Base-by-base conservation (phyloP, 2,329 filamentous ascomycete genomes). In the Aureobasidium sp. region DNA sequence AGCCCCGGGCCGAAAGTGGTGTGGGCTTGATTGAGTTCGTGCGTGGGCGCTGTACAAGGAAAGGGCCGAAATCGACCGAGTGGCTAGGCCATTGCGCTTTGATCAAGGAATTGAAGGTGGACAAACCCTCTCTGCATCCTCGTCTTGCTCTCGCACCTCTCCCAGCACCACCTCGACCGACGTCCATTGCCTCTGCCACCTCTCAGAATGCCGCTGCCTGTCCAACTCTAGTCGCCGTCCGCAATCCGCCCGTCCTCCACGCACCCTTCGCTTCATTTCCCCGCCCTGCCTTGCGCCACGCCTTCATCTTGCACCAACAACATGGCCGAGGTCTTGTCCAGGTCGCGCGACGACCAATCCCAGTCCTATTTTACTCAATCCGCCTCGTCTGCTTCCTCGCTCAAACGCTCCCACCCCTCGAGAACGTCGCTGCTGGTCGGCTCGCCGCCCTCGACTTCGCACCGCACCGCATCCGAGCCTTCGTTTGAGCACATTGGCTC, bases 241-340 rank as follows among this genome's bases (percentile, higher is more conserved):
- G 45, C 45, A 15, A 12, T 22, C 25, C 17, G 29, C 56, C 29
- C 22, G 25, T 42, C n/a, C 34, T 5, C 22, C 34, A n/a, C 55
- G 7, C 42, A 57, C 39, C 27, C n/a, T 59, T 47, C 41, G 42
- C 42, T 48, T 48, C 55, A 20, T 48, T 60, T 51, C 57, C 45
- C 57, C 57, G 45, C 57, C 45, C 27, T 39, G 37, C 45, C 34
- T 22, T 39, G 55, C 55, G 55, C 57, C 45, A 60, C 57, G 31
- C 14, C 45, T 29, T 48, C 45, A 22, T 3, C 45, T 48, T 31
- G 45, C 11, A 41, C 34, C 53, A 57, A 44, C 53, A 57, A 57
- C 29, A 79, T 79, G 77, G 73, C 77, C 41, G 75, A 79, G 67
- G 76, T 79, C 15, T 69, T 79, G 51, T 71, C 73, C 45, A 68